Base-by-base conservation (phyloP, 306 rosid species). In the Vigna mungo region DNA sequence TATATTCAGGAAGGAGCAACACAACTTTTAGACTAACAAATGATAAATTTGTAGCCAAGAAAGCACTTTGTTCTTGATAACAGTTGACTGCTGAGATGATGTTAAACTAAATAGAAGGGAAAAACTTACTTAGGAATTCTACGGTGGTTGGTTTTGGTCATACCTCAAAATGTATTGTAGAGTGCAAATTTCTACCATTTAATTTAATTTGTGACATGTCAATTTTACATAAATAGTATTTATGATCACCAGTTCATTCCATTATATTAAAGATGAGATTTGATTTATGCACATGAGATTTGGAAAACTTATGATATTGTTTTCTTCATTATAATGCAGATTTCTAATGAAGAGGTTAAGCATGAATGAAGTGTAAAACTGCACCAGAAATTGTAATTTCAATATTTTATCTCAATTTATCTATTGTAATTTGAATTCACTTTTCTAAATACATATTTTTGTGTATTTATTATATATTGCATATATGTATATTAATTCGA, bases 281-380 rank as follows among this genome's bases (percentile, higher is more conserved):
- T 21, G 30, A 27, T 27, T 27, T 27, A 49, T 58, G 16, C 46
- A 14, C 15, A 5, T 53, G 32, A 48, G 21, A 32, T 80, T 34
- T 61, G 47, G 77, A 4, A 64, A 77, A 76, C 27, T 74, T 61
- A 27, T 51, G 60, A 48, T 74, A 51, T 53, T 75, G 56, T 46
- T 16, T 66, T 71, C 46, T 65, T 14, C 48, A 53, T 67, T 72
- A 51, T 79, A 78, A 56, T 85, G 89, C 85, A 94, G 98, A 89
- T 83, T 74, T 92, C 98, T 52, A 91, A 83, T 76, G 98, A 94
- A 69, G 97, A 94, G 82, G 69, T 49, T 18, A 96, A 92, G 86
- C 23, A 21, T 21, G 23, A 1, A 21, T 21, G 1, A 21, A 21
- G 1, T 21, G 23, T 21, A 21, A 21, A 21, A 21, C 23, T 1